Base-by-base conservation (phyloP, 2,329 filamentous ascomycete genomes). In the Helminthosporium solani region DNA sequence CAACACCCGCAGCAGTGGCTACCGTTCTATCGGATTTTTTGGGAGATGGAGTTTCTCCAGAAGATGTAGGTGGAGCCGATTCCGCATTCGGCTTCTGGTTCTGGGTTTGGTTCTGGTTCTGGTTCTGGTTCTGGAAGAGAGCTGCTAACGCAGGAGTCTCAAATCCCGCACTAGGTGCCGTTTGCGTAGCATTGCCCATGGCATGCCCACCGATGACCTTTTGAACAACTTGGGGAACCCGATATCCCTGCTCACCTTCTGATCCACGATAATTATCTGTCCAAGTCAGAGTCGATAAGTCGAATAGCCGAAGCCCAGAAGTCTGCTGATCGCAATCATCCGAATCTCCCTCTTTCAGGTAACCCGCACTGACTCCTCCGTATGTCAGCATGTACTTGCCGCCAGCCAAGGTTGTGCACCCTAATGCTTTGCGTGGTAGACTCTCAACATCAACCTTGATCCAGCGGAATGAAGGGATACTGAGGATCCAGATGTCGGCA, bases 401-500 rank as follows among this genome's bases (percentile, higher is more conserved):
- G 4, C 23, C 45, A 11, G 47, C 44, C 33, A 35, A 20, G 2
- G 23, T 21, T 3, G 47, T 38, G 31, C 48, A 54, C 2, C 39
- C 40, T 30, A 27, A 36, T 7, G 14, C n/a, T 37, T 49, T 49
- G n/a, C 40, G 27, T 7, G 48, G 27, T n/a, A 18, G 31, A 12
- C 30, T 36, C 9, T 41, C 18, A 19, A 44, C 46, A 16, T 49
- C 27, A 14, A 48, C 27, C 2, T 23, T 33, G 18, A 54, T 38
- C 45, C 51, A 54, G 42, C 33, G 47, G 39, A 54, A 54, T 6
- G 48, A 48, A 16, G 48, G 51, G 2, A 54, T 34, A 1, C 44
- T 43, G 2, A 54, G 48, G n/a, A 54, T 47, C 44, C 45, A 51
- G 38, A 54, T 41, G 15, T 54, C 51, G 9, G 44, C 42, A n/a